Evolutionary conservation across 768 basidiomycete genomes (phyloP).

Genomic region (Grammothele lineata): DNA sequence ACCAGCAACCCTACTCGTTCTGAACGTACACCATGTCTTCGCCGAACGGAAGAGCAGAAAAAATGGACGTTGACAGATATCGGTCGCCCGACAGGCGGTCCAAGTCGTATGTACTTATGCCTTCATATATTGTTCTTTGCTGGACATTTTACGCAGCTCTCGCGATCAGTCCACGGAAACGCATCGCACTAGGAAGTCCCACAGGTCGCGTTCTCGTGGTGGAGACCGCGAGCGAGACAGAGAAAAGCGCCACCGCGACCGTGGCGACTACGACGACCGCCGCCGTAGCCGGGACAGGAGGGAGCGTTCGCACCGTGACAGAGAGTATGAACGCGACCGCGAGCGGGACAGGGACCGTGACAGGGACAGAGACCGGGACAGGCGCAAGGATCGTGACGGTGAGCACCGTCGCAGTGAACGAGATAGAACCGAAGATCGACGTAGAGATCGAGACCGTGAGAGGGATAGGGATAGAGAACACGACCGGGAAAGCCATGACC

Average conservation of each 20-base stretch:
- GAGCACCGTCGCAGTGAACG: constrained; percentile 44
- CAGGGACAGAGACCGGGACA: constrained; percentile 32
- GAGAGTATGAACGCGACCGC: constrained; percentile 35
- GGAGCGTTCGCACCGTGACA: constrained; percentile 35
- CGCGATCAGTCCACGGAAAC: constrained; percentile 78
- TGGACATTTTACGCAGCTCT: constrained; percentile 34
- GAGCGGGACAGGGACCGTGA: constrained; percentile 48
- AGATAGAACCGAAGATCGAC: constrained; percentile 48
- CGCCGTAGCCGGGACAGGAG: constrained; percentile 62
- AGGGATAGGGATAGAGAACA: constrained; percentile 35
- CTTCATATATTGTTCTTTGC: not conserved
- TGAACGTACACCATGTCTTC: constrained; percentile 18
- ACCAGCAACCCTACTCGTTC: too few species aligned
- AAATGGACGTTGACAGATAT: constrained; percentile 58
- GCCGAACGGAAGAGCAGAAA: constrained; percentile 26
- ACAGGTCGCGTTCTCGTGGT: constrained; percentile 68
- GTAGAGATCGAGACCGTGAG: constrained; percentile 48
- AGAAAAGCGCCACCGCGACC: constrained; percentile 48
- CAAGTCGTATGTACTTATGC: constrained; percentile 22
- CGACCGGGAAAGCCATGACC: constrained; percentile 35
- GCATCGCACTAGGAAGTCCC: constrained; percentile 65
- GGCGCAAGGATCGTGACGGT: constrained; percentile 38
- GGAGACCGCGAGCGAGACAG: constrained; percentile 51
- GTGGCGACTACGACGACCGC: constrained; percentile 48
- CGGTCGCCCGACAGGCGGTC: constrained; percentile 24